Percentiles rank a stretch among this genome's conserved stretches.
phyloP scores from a whole-genome alignment of 805 yeast species.

The Zygoascus flipseniorum region DNA sequence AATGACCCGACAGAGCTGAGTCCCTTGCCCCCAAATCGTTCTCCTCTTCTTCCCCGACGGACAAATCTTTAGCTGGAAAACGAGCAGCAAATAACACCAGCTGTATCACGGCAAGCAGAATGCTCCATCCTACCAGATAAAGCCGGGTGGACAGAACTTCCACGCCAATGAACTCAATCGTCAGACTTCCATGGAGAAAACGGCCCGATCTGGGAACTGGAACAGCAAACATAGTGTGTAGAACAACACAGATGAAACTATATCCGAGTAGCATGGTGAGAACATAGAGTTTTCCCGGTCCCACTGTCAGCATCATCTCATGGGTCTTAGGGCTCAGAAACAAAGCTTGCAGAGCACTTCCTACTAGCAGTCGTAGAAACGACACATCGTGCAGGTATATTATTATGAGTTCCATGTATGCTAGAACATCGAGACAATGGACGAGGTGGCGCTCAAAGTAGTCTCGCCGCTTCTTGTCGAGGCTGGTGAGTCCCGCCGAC shows the following conservation, averaged over 20 bases:
- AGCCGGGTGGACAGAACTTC: constrained; percentile 10
- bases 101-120: constrained; percentile 13
- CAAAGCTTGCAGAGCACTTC: constrained; percentile 9
- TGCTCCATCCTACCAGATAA: constrained; percentile 15
- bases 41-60: not conserved
- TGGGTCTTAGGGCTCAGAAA: constrained; percentile 4
- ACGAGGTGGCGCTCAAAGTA: constrained; percentile 14
- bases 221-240: constrained; percentile 9
- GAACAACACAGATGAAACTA: constrained; percentile 7
- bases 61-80: not conserved
- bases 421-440: constrained; percentile 12
- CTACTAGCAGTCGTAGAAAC: constrained; percentile 13
- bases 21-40: not conserved
- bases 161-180: constrained; percentile 18
- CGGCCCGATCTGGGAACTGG: constrained; percentile 10
- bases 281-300: constrained; percentile 9
- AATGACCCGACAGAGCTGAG: constrained; percentile 10
- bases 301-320: constrained; percentile 5
- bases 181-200: constrained; percentile 18
- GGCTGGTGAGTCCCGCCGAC: not conserved
- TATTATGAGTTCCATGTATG: constrained; percentile 16
- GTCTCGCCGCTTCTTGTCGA: constrained; percentile 4
- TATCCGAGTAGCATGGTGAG: constrained; percentile 11
- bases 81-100: constrained; percentile 9
- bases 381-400: constrained; percentile 18